These are phyloP conservation scores for Hymenoscyphus repandus DNA, from an alignment of 2,329 filamentous ascomycete genomes.

Conservation along the genomic window DNA sequence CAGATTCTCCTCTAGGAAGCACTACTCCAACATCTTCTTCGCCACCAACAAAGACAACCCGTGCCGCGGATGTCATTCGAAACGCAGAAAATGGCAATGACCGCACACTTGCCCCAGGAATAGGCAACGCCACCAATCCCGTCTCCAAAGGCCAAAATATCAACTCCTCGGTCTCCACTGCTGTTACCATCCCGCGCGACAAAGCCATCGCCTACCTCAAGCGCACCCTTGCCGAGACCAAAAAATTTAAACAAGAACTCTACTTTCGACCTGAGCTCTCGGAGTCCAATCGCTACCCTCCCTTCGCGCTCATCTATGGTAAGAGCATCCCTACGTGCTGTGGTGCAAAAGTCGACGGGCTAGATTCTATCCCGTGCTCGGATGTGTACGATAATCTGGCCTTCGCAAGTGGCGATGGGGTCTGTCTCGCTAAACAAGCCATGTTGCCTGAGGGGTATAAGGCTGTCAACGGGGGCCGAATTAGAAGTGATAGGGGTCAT, in stretches of 20 bases:
- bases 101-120: constrained; percentile 25
- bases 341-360: constrained; percentile 67
- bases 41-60: constrained; percentile 22
- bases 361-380: constrained; percentile 67
- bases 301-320: constrained; percentile 76
- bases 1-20: constrained; percentile 23
- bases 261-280: constrained; percentile 55
- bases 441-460: constrained; percentile 80
- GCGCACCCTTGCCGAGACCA: constrained; percentile 66
- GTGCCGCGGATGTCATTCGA: constrained; percentile 23
- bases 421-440: constrained; percentile 77
- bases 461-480: constrained; percentile 65
- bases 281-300: constrained; percentile 70
- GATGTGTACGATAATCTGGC: constrained; percentile 83
- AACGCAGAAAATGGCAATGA: constrained; percentile 24
- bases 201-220: constrained; percentile 58
- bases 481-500: constrained; percentile 80
- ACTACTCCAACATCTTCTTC: constrained; percentile 6
- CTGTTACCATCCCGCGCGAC: constrained; percentile 31
- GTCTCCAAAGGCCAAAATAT: constrained; percentile 20
- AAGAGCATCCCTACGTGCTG: constrained; percentile 83
- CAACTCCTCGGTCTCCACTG: constrained; percentile 28
- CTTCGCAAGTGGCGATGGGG: constrained; percentile 84
- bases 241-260: constrained; percentile 72
- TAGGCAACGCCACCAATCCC: constrained; percentile 16